A percentile compares a stretch with the other conserved stretches of the same genome.
Evolutionary conservation across 345 rosid species (phyloP).

Genomic region (Syzygium grande): DNA sequence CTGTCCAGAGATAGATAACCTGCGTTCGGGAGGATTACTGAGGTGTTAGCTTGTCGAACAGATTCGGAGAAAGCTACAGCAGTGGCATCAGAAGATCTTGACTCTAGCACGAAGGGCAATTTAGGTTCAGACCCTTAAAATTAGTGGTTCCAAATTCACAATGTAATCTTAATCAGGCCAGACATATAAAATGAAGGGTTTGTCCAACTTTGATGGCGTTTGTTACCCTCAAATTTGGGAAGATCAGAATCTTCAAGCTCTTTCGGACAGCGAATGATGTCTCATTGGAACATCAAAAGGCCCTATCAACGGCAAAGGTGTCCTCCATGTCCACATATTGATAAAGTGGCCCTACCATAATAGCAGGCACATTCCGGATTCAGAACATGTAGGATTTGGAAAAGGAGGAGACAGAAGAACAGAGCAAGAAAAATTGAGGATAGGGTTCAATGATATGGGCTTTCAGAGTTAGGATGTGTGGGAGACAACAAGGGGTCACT

Average conservation of each 20-base stretch:
- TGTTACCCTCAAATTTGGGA: background rate
- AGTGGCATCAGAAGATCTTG: background rate
- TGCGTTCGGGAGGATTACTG: background rate
- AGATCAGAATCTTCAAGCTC: background rate
- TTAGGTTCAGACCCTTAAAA: background rate
- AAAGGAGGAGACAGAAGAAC: background rate
- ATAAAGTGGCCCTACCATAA: background rate
- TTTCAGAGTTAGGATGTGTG: background rate
- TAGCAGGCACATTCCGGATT: background rate
- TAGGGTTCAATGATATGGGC: background rate
- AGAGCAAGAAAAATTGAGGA: background rate
- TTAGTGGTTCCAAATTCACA: background rate
- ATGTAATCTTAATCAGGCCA: background rate
- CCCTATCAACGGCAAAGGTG: background rate
- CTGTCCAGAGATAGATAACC: background rate
- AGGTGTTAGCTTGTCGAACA: background rate
- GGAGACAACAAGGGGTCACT: background rate
- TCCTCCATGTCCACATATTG: background rate
- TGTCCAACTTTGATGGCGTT: background rate
- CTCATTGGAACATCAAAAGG: background rate
- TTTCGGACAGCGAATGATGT: background rate
- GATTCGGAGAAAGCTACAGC: background rate
- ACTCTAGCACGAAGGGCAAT: background rate
- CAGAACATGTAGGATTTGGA: background rate
- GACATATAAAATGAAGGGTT: background rate